A percentile compares a stretch with the other conserved stretches of the same genome.
Evolutionary conservation across 306 rosid species (phyloP).

Genomic region (Lagenaria siceraria): DNA sequence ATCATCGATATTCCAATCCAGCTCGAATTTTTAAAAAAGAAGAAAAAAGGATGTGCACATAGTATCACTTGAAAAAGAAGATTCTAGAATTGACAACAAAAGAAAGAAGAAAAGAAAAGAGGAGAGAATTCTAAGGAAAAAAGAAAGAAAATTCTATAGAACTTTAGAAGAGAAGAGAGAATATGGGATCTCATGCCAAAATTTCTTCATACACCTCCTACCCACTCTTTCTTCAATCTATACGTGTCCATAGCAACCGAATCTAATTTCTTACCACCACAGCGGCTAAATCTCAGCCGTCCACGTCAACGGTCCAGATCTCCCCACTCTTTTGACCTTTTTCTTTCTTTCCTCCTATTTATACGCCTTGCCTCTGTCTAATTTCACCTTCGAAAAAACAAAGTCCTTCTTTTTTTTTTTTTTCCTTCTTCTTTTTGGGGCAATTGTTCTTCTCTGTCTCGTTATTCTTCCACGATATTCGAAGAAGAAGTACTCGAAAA

Average conservation of each 20-base stretch:
- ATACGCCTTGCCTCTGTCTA: neutral
- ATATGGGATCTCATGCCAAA: constrained; percentile 6
- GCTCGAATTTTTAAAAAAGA: neutral
- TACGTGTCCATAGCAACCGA: constrained; percentile 19
- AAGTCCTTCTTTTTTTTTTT: no score
- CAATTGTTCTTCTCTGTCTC: neutral
- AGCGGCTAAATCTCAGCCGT: constrained; percentile 7
- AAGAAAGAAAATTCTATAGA: neutral
- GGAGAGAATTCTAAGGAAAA: neutral
- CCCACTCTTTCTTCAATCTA: neutral
- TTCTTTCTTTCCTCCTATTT: neutral
- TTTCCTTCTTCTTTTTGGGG: no score
- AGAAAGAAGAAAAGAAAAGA: no score
- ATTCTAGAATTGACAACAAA: neutral
- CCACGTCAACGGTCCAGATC: constrained; percentile 21
- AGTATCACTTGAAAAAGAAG: neutral
- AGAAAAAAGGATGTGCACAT: neutral
- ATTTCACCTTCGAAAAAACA: neutral
- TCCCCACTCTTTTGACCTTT: constrained; percentile 4
- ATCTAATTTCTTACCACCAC: neutral
- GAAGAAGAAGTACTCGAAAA: constrained; percentile 23
- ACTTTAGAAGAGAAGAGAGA: neutral
- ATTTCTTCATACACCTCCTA: neutral
- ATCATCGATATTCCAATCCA: neutral
- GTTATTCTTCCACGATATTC: neutral